A percentile compares a stretch with the other conserved stretches of the same genome.
These are phyloP conservation scores for Rhynchospora breviuscula DNA, from an alignment of 176 grass and related monocot genomes.

Conservation along the genomic window DNA sequence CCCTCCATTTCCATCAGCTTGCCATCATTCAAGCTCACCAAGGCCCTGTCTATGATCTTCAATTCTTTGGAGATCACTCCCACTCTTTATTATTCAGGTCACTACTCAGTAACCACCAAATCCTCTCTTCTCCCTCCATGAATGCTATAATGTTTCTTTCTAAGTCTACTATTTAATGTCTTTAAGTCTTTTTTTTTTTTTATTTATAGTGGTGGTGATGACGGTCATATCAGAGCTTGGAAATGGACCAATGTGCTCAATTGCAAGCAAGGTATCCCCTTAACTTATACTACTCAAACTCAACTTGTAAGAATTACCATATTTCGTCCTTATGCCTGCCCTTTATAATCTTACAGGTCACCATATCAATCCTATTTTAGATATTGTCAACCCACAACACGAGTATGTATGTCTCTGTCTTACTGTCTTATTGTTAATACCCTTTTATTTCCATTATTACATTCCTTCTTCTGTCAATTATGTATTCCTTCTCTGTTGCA, in stretches of 20 bases:
- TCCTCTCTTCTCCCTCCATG: too few species aligned
- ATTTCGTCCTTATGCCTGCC: not conserved
- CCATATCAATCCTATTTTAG: conserved; percentile 65
- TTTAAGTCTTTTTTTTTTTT: too few species aligned
- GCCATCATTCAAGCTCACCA: conserved; percentile 63
- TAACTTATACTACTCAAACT: not conserved
- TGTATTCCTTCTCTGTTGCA: not conserved
- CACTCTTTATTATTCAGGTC: conserved; percentile 44
- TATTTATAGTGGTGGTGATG: conserved; percentile 69
- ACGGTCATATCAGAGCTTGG: conserved; percentile 72
- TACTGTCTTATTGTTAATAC: not conserved
- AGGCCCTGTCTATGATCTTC: conserved; percentile 68
- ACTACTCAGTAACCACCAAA: too few species aligned
- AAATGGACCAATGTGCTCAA: conserved; percentile 63
- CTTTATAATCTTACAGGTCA: conserved; percentile 43
- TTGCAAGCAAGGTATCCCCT: conserved; percentile 32
- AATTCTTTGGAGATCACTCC: conserved; percentile 49
- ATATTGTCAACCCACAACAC: conserved; percentile 84
- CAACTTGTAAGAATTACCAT: not conserved
- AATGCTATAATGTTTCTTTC: too few species aligned
- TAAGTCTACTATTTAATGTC: too few species aligned
- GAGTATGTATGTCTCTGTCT: conserved; percentile 49
- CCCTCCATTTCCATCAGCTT: conserved; percentile 21
- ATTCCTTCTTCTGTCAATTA: not conserved
- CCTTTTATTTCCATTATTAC: too few species aligned